These are phyloP conservation scores for Colletotrichum graminicola DNA, from an alignment of 2,329 filamentous ascomycete genomes.

Conservation along the genomic window DNA sequence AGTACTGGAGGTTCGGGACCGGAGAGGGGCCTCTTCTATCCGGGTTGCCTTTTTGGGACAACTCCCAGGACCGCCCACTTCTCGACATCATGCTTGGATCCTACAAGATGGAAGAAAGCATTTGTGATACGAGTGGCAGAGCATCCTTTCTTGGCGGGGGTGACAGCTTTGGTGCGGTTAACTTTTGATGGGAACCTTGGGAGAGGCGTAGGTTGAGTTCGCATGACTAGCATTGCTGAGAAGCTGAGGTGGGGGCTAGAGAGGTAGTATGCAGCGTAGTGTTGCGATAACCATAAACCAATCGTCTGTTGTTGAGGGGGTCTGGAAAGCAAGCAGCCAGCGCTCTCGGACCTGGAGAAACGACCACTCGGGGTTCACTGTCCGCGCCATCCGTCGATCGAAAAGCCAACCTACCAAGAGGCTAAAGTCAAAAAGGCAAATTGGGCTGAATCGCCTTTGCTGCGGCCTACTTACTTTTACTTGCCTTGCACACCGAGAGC, in stretches of 20 bases:
- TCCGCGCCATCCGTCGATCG: constrained; percentile 36
- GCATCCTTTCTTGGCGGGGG: constrained; percentile 27
- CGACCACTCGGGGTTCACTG: constrained; percentile 13
- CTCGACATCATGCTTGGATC: constrained; percentile 9
- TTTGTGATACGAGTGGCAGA: constrained; percentile 20
- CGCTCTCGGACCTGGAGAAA: constrained; percentile 36
- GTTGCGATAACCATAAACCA: constrained; percentile 17
- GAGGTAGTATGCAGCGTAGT: constrained; percentile 22
- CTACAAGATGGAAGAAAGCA: background rate
- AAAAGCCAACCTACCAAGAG: constrained; percentile 17
- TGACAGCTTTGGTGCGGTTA: constrained; percentile 8
- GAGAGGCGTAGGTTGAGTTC: constrained; percentile 39
- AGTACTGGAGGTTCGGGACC: constrained; percentile 31
- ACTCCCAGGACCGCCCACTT: background rate
- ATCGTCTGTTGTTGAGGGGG: constrained; percentile 15
- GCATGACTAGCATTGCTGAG: constrained; percentile 40
- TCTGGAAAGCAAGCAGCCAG: background rate
- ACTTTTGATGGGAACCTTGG: constrained; percentile 36
- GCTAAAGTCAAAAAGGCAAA: constrained; percentile 17
- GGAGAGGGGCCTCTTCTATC: constrained; percentile 20
- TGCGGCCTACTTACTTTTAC: background rate
- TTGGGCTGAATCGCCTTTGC: background rate
- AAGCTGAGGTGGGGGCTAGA: constrained; percentile 8
- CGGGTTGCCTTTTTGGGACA: constrained; percentile 14
- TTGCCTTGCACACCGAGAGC: constrained; percentile 36